Conservation (phyloP, 495 filamentous ascomycete genomes). For the Tuber melanosporum region DNA sequence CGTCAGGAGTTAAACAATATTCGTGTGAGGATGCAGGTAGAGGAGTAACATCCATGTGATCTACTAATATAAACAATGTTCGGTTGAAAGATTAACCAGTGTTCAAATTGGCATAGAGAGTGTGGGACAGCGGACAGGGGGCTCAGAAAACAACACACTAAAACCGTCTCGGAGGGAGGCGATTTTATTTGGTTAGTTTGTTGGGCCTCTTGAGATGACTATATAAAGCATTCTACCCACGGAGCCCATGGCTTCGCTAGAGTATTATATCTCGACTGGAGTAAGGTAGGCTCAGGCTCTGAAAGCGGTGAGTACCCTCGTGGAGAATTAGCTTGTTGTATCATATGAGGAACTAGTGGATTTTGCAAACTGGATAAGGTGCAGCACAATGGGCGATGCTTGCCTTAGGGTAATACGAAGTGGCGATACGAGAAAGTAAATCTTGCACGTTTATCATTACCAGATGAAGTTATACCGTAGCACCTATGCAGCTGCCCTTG, state of each 20-base stretch:
- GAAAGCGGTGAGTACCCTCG: conserved; percentile 44
- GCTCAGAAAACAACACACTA: too few relatives aligned
- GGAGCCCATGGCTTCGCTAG: conserved; percentile 45
- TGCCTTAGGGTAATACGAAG: not conserved
- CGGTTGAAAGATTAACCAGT: too few relatives aligned
- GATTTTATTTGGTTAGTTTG: too few relatives aligned
- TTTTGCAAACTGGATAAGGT: not conserved
- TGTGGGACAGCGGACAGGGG: too few relatives aligned
- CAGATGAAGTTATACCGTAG: not conserved
- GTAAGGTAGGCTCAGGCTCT: conserved; percentile 44
- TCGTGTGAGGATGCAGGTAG: too few relatives aligned
- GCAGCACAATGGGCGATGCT: not conserved
- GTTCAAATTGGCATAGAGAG: too few relatives aligned
- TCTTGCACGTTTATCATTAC: not conserved
- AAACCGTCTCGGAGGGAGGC: too few relatives aligned
- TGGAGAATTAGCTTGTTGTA: conserved; percentile 26
- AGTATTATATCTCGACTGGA: conserved; percentile 49
- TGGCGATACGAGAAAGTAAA: not conserved
- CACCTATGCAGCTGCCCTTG: not conserved
- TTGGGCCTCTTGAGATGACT: too few relatives aligned
- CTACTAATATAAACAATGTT: too few relatives aligned
- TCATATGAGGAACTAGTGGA: not conserved
- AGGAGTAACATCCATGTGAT: too few relatives aligned
- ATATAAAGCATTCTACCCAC: conserved; percentile 40
- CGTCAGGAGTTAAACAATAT: too few relatives aligned